Evolutionary conservation across 1,139 yeast genomes (phyloP), one percentile per base, ranked within the genome.

Genomic region (Suhomyces ambrosiae): DNA sequence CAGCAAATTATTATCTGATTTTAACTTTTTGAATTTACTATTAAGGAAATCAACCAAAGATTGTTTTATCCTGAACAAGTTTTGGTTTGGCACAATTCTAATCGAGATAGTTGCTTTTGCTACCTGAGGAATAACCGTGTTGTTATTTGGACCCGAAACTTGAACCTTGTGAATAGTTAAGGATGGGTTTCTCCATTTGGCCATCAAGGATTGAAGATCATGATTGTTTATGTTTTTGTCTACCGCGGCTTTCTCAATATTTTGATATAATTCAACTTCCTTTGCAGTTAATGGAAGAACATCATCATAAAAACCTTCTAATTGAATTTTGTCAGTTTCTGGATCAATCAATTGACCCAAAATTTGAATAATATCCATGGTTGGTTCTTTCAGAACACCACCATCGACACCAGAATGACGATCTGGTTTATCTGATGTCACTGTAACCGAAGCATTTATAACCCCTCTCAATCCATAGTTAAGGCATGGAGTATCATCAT

Each of bases 371-470:
- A 92, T 63, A 54, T 92, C 97, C 68, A 87, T 79, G 0, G 95
- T 82, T 2, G 98, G 97, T 50, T 92, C 98, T 41, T 85, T 74
- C 49, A 80, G 78, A 7, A 85, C 82, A 42, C 97, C 98, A 32
- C 98, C 98, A 62, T 90, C 95, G 11, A 92, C 95, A 44, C 98
- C 98, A 0, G 97, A 88, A 54, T 92, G 98, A 44, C 95, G 71
- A 61, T 92, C 97, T 1, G 95, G 95, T 44, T 74, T 74, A 42
- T 79, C 88, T 34, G 90, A 81, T 37, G 70, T 67, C 11, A 92
- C 72, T 26, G 78, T 79, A 3, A 92, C 76, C n/a, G 81, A 70
- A 2, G 89, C 85, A 58, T 88, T 86, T 24, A 92, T 73, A 5
- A 90, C 92, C 30, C 98, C 98, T 55, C 98, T 76, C 40, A 92